phyloP scores from a whole-genome alignment of 1,284 basidiomycete genomes.

The Puccinia horiana region DNA sequence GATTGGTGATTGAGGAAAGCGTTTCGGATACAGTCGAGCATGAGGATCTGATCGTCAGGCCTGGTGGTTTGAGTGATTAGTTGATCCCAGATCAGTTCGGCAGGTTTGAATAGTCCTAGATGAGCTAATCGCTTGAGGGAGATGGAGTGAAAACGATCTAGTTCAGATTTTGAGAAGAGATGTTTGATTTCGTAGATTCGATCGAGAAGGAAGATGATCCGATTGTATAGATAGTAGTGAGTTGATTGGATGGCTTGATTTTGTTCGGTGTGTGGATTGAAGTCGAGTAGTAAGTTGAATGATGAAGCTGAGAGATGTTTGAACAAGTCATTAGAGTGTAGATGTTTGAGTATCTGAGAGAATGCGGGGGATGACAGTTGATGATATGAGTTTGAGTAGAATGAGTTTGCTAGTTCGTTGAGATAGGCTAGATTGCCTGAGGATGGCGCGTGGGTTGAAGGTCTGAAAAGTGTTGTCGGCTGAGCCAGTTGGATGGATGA shows the following conservation, averaged over 20 bases:
- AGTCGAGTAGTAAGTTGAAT: conserved; percentile 1
- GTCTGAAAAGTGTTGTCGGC: background rate
- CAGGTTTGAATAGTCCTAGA: conserved; percentile 25
- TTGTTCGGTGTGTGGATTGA: background rate
- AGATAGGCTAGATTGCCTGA: background rate
- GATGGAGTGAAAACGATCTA: conserved; percentile 15
- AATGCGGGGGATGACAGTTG: conserved; percentile 8
- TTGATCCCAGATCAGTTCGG: conserved; percentile 42
- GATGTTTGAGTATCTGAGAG: conserved; percentile 22
- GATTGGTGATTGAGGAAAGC: conserved; percentile 5
- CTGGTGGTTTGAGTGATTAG: background rate
- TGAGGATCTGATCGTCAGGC: conserved; percentile 33
- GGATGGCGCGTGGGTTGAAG: background rate
- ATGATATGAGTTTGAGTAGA: conserved; percentile 4
- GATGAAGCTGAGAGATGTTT: background rate
- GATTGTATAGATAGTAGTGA: conserved; percentile 26
- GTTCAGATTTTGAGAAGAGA: background rate
- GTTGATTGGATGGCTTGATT: background rate
- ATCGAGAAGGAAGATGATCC: conserved; percentile 48
- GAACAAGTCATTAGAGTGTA: conserved; percentile 23
- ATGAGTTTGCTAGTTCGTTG: background rate
- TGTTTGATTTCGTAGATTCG: conserved; percentile 38
- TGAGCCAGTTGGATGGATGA: background rate
- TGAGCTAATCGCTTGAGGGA: conserved; percentile 26
- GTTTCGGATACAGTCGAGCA: conserved; percentile 44